Evolutionary conservation across 2,329 filamentous ascomycete genomes (phyloP), one percentile per base, ranked within the genome.

Genomic region (Metarhizium humberi): DNA sequence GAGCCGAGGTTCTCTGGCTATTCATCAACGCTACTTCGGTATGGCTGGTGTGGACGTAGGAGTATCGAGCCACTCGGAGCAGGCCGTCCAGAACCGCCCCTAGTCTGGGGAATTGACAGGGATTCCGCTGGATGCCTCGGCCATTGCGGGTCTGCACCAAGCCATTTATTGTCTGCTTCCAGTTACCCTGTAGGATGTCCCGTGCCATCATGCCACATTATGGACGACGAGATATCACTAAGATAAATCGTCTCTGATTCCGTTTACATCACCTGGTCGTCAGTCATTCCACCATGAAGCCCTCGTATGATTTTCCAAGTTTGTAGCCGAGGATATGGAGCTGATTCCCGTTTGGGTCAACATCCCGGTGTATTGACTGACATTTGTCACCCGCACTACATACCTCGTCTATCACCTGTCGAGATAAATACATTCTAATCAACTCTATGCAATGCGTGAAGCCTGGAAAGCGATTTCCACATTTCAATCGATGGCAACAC

Each of bases 1-100:
- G 29, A 53, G 51, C 56, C 54, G 56, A 57, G 56, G 56, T 57
- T 52, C 40, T 34, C 43, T 48, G 40, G 25, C 25, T 25, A 25
- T 25, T 25, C 34, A 48, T 42, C 30, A 7, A 48, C 51, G 51
- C 42, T 29, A 48, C 51, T 30, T 25, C 30, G 20, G 36, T 16
- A 34, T 42, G 40, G 25, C 29, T 25, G 30, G 42, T 3, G 6
- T 18, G n/a, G n/a, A 45, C n/a, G 42, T 7, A 10, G 16, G 14
- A 45, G 42, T 30, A 34, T 20, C 13, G 6, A 29, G 47, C 32
- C 47, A 49, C 25, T 36, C 5, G 42, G 38, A 40, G 38, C 14
- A 45, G 42, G 16, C 42, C 42, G 6, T 45, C 8, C 7, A 18
- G 42, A 43, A 16, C 11, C 14, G n/a, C 25, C 14, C 6, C 25